phyloP scores from a whole-genome alignment of 2,329 filamentous ascomycete species.

The Orbilia oligospora region DNA sequence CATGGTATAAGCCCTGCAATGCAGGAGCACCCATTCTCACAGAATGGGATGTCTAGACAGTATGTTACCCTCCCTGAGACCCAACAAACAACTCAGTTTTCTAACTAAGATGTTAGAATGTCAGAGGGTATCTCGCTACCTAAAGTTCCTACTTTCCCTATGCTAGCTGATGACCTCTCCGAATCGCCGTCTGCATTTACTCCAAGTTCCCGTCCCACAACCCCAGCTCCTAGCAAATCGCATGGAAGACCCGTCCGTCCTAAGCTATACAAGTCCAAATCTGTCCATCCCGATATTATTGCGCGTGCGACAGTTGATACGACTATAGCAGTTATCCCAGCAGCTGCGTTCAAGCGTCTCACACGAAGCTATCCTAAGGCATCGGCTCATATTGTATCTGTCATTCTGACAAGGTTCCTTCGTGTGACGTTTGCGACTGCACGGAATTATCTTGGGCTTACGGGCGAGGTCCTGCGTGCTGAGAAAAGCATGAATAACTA shows the following conservation, averaged over 20 bases:
- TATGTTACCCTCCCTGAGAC: slow-evolving; percentile 2
- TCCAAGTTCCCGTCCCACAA: slow-evolving; percentile 68
- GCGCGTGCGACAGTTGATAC: slow-evolving; percentile 96
- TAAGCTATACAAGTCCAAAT: slow-evolving; percentile 73
- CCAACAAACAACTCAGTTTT: not conserved
- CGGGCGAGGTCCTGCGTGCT: slow-evolving; percentile 89
- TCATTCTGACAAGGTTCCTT: slow-evolving; percentile 94
- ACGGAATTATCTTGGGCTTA: slow-evolving; percentile 92
- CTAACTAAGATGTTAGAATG: slow-evolving; percentile 19
- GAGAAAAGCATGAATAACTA: slow-evolving; percentile 95
- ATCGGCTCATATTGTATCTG: slow-evolving; percentile 96
- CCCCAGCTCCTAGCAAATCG: slow-evolving; percentile 25
- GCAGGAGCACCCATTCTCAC: slow-evolving; percentile 43
- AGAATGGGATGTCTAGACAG: slow-evolving; percentile 40
- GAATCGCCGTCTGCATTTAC: slow-evolving; percentile 61
- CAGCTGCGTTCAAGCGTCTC: slow-evolving; percentile 91
- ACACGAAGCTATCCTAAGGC: slow-evolving; percentile 96
- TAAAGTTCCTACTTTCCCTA: slow-evolving; percentile 80
- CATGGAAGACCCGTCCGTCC: slow-evolving; percentile 60
- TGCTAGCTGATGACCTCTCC: slow-evolving; percentile 71
- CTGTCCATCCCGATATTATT: slow-evolving; percentile 95
- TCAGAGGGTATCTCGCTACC: slow-evolving; percentile 68
- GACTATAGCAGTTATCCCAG: slow-evolving; percentile 97
- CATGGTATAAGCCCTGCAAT: slow-evolving; percentile 17
- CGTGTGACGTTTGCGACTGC: slow-evolving; percentile 94